Evolutionary conservation across 148 eudicot species (phyloP), one percentile per base, ranked within the genome.

Genomic region (Pharnaceum exiguum): DNA sequence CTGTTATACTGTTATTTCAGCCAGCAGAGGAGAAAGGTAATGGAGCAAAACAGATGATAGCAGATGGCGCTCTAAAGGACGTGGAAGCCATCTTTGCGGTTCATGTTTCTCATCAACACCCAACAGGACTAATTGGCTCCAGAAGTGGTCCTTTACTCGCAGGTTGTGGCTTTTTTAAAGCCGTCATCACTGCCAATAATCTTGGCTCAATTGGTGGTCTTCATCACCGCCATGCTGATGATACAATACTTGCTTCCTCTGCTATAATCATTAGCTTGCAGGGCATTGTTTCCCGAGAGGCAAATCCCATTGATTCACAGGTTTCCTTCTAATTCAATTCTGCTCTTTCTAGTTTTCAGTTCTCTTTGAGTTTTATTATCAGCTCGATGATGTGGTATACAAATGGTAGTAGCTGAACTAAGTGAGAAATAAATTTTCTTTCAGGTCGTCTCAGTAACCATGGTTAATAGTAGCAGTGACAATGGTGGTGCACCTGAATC

Each of bases 1-100:
- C 90, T 0, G 95, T 84, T 26, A 57, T 84, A 33, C 65, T 87
- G 5, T 13, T 87, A 10, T 87, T 84, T 67, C 95, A 87, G 37
- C 95, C 95, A 44, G 95, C 90, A 47, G 95, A 87, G 48, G 95
- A 87, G 66, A 83, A 83, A 21, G 90, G 90, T 31, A 84, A 84
- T 43, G 95, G 95, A 15, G 95, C 95, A 29, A 79, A 77, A 57
- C 65, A 61, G 53, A 87, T 87, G 95, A 87, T 87, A 2, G 46
- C 22, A 33, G 88, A 81, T 2, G 90, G 95, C 2, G 95, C 85
- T 6, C 66, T 87, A 16, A 70, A 81, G 56, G 27, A 75, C 18
- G 88, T 84, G 8, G 96, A 85, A 57, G 96, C 96, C 15, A 85
- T 89, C 43, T 89, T 89, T 39, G 87, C 81, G 1, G 55, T 75